Evolutionary conservation across 192 early-diverging fungal genomes (phyloP).

Genomic region (Entomortierella chlamydospora): DNA sequence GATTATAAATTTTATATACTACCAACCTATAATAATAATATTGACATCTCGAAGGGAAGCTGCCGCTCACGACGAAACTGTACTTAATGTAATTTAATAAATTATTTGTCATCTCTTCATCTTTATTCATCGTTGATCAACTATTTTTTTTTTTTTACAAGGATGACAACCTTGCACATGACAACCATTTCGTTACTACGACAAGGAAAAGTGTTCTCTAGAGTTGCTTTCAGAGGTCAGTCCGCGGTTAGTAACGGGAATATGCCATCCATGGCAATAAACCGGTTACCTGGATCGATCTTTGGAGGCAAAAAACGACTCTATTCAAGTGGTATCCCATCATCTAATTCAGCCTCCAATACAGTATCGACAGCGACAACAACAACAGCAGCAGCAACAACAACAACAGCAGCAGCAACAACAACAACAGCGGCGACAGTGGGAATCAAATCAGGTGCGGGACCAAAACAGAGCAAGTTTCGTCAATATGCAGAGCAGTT

Average conservation of each 20-base stretch:
- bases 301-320: neutral
- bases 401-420: neutral
- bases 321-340: neutral
- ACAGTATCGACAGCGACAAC: neutral
- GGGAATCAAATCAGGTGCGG: neutral
- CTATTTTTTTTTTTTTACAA: too few relatives aligned
- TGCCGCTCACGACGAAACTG: too few relatives aligned
- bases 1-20: too few relatives aligned
- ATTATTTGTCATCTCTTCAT: neutral
- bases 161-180: neutral
- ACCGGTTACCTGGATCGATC: neutral
- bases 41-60: too few relatives aligned
- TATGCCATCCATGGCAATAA: neutral
- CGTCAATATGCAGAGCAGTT: constrained; percentile 67
- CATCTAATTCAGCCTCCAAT: neutral
- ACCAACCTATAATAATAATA: too few relatives aligned
- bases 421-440: too few relatives aligned
- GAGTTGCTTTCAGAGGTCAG: neutral
- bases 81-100: too few relatives aligned
- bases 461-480: constrained; percentile 49
- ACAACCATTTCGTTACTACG: neutral
- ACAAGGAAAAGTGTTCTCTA: neutral
- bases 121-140: neutral
- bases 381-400: neutral
- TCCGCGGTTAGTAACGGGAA: neutral